phyloP scores from a whole-genome alignment of 148 eudicot genomes.

The Heliosperma pusillum region DNA sequence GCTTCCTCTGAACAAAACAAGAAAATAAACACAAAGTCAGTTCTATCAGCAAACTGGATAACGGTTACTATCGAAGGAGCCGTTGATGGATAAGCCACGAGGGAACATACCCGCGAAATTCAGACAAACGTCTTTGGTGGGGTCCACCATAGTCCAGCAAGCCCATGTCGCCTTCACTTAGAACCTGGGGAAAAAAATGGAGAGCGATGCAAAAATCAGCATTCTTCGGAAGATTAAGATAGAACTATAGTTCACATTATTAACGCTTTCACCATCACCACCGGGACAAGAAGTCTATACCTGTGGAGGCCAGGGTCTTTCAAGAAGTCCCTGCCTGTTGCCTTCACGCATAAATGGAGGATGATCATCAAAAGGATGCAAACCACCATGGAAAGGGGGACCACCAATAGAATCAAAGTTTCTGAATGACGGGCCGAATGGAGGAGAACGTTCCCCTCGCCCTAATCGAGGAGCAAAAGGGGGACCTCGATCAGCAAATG shows the following conservation, averaged over 20 bases:
- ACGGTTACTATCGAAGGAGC: neutral
- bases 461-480: conserved; percentile 57
- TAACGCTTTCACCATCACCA: neutral
- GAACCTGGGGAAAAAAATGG: conserved; percentile 35
- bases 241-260: neutral
- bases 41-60: conserved; percentile 16
- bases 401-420: conserved; percentile 57
- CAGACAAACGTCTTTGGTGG: conserved; percentile 62
- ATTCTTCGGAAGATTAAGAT: neutral
- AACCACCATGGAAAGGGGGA: conserved; percentile 57
- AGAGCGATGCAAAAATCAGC: conserved; percentile 11
- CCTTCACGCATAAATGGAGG: conserved; percentile 71
- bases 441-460: conserved; percentile 61
- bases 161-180: conserved; percentile 53
- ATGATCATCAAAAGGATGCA: conserved; percentile 63
- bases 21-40: neutral
- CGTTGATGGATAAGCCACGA: neutral
- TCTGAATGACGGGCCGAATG: conserved; percentile 59
- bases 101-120: conserved; percentile 72
- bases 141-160: conserved; percentile 55
- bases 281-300: conserved; percentile 32
- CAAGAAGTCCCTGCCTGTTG: conserved; percentile 61
- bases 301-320: conserved; percentile 87
- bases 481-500: conserved; percentile 56
- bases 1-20: conserved; percentile 40